Percentiles rank a stretch among this genome's conserved stretches.
Conservation (phyloP, 371 early-diverging fungal species). For the Smittium mucronatum region DNA sequence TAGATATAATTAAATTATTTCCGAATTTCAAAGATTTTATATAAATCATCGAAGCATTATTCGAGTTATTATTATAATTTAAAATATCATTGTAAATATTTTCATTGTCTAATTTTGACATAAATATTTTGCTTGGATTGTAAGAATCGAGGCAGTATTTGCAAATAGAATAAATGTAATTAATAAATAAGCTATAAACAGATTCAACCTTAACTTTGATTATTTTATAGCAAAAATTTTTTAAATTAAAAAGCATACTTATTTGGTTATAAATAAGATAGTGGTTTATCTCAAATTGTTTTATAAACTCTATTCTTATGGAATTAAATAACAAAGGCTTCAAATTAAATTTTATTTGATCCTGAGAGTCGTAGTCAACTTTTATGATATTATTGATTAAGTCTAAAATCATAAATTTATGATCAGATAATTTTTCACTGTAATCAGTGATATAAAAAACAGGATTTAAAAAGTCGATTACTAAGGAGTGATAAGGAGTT, state of each 20-base stretch:
- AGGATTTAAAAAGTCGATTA: not conserved
- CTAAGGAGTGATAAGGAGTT: not conserved
- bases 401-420: not conserved
- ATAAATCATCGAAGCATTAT: not conserved
- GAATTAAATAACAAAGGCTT: not conserved
- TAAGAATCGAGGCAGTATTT: not conserved
- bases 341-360: not conserved
- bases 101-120: not conserved
- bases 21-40: not conserved
- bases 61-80: not conserved
- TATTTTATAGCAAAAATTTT: not conserved
- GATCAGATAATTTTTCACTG: not conserved
- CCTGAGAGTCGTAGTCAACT: not conserved
- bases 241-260: not conserved
- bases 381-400: not conserved
- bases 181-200: not conserved
- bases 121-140: not conserved
- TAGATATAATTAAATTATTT: not conserved
- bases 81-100: not conserved
- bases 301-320: not conserved
- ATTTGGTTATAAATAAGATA: not conserved
- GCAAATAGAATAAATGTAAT: not conserved
- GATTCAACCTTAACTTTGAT: not conserved
- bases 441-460: not conserved
- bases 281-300: not conserved